These are phyloP conservation scores for Coffea humblotiana DNA, from an alignment of 305 asterid genomes.

Conservation along the genomic window DNA sequence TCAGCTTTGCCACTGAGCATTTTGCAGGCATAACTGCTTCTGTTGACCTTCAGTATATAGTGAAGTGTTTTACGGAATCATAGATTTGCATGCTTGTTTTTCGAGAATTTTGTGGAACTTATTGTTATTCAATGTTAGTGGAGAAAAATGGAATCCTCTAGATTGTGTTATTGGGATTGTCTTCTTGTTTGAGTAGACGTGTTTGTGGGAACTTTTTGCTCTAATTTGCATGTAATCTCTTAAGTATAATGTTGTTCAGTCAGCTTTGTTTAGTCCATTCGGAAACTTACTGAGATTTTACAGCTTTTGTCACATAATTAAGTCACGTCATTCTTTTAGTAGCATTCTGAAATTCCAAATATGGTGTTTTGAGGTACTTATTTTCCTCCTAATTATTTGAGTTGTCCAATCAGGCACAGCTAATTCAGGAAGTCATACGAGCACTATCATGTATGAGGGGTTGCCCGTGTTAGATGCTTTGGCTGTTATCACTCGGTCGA, in stretches of 20 bases:
- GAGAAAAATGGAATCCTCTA: background rate
- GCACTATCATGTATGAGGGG: conserved; percentile 56
- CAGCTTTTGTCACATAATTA: conserved; percentile 1
- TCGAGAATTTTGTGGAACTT: background rate
- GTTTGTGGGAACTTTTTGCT: background rate
- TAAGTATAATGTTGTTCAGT: background rate
- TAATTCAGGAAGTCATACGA: conserved; percentile 51
- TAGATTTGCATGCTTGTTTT: background rate
- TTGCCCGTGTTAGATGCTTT: conserved; percentile 82
- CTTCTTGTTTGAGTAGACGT: background rate
- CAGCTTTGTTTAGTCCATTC: conserved; percentile 14
- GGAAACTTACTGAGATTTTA: background rate
- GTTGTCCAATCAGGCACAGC: conserved; percentile 41
- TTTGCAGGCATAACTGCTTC: background rate
- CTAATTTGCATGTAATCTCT: background rate
- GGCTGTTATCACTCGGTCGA: conserved; percentile 69
- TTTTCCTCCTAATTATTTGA: conserved; percentile 12
- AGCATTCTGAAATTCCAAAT: background rate
- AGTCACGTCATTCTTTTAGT: background rate
- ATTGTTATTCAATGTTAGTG: background rate
- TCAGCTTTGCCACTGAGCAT: background rate
- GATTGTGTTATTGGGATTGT: background rate
- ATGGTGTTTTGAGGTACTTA: conserved; percentile 2
- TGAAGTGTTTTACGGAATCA: background rate
- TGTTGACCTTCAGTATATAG: background rate